phyloP scores from a whole-genome alignment of 2,329 filamentous ascomycete genomes.

The Fusarium anguioides region DNA sequence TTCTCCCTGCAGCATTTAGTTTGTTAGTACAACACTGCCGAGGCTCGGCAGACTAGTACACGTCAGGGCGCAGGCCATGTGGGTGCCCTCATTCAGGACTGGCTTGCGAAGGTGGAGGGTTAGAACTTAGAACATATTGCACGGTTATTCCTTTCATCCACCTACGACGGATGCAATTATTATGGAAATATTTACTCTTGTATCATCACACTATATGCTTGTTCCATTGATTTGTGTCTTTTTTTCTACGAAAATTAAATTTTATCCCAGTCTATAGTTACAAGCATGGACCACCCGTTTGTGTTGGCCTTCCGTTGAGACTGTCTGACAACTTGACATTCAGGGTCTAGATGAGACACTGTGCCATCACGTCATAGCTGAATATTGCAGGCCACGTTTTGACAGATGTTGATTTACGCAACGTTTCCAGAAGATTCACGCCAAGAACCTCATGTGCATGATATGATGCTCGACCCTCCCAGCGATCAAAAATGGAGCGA shows the following conservation, averaged over 20 bases:
- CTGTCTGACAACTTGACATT: fast-evolving
- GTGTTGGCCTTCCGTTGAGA: too few species aligned
- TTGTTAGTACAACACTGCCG: background rate
- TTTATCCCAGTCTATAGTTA: too few species aligned
- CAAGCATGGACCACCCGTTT: too few species aligned
- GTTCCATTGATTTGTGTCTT: too few species aligned
- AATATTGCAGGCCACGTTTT: background rate
- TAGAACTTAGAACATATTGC: background rate
- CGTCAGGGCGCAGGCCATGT: background rate
- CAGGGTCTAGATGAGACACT: too few species aligned
- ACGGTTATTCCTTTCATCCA: background rate
- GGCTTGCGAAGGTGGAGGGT: background rate
- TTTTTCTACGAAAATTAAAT: too few species aligned
- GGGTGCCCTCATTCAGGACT: background rate
- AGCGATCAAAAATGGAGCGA: background rate
- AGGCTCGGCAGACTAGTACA: background rate
- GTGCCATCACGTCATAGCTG: background rate
- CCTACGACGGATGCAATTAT: too few species aligned
- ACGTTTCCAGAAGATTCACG: background rate
- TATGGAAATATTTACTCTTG: too few species aligned
- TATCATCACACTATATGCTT: too few species aligned
- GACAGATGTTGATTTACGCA: background rate
- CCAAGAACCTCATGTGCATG: too few species aligned
- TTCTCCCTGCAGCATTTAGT: background rate
- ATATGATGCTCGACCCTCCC: background rate